phyloP scores from a whole-genome alignment of 164 flowering plant species.

The Liquidambar formosana region DNA sequence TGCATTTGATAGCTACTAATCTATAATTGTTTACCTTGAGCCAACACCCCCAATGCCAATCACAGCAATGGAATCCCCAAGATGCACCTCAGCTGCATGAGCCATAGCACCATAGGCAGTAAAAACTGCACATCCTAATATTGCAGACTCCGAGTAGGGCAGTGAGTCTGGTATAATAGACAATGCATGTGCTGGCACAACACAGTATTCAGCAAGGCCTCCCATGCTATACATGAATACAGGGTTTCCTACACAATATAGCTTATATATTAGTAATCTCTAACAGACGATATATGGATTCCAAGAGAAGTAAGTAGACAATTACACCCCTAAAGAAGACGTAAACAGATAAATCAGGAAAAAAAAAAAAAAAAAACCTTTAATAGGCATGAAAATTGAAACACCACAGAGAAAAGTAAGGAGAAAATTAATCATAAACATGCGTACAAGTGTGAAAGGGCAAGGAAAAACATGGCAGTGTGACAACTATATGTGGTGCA shows the following conservation, averaged over 20 bases:
- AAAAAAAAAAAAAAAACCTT: no score
- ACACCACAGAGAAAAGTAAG: not conserved
- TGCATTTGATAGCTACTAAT: not conserved
- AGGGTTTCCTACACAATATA: conserved; percentile 64
- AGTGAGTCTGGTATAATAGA: conserved; percentile 71
- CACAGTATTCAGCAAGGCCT: conserved; percentile 95
- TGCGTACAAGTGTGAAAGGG: no score
- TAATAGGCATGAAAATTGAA: not conserved
- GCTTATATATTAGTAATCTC: not conserved
- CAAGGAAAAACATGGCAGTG: not conserved
- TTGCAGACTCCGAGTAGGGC: conserved; percentile 93
- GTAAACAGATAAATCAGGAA: not conserved
- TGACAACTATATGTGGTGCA: not conserved
- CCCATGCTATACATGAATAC: conserved; percentile 99
- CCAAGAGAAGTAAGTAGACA: not conserved
- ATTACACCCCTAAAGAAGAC: not conserved
- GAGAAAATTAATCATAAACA: not conserved
- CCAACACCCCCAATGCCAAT: conserved; percentile 99
- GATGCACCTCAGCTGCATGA: conserved; percentile 91
- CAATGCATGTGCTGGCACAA: conserved; percentile 87
- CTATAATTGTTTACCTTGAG: conserved; percentile 58
- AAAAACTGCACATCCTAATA: conserved; percentile 94
- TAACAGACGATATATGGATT: not conserved
- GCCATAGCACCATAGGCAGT: conserved; percentile 99
- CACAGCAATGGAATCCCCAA: conserved; percentile 95